These are phyloP conservation scores for Cytospora piceicola DNA, from an alignment of 2,329 filamentous ascomycete genomes.

Conservation along the genomic window DNA sequence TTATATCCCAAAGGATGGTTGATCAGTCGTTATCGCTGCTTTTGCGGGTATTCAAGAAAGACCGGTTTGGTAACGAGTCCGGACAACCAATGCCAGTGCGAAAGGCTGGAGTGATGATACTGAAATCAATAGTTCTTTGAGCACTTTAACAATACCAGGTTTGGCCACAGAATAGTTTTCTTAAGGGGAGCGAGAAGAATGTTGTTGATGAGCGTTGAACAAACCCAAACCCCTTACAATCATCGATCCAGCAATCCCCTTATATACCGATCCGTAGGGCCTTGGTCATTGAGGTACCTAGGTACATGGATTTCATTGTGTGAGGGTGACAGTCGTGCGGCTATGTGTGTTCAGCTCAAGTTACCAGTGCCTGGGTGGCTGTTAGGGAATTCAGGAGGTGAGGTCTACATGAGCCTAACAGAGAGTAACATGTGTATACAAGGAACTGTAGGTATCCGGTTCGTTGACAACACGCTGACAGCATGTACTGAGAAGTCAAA, in stretches of 20 bases:
- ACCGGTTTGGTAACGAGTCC: not conserved
- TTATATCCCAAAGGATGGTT: not conserved
- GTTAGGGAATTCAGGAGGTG: not conserved
- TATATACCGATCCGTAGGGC: not conserved
- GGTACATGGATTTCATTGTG: not conserved
- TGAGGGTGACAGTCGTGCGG: slow-evolving; percentile 8
- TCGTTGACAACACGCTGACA: not conserved
- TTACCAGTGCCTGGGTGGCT: not conserved
- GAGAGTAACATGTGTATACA: not conserved
- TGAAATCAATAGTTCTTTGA: not conserved
- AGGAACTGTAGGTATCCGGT: not conserved
- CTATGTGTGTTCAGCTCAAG: not conserved
- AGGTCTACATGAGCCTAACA: not conserved
- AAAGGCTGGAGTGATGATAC: not conserved
- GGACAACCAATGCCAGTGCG: not conserved
- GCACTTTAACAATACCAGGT: not conserved
- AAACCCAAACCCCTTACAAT: not conserved
- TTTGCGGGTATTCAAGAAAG: not conserved
- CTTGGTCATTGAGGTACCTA: not conserved
- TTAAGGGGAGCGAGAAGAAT: not conserved
- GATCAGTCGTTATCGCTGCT: not conserved
- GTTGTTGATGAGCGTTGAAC: not conserved
- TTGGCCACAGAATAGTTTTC: not conserved
- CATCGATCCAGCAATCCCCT: not conserved
- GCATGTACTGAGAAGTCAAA: not conserved